Percentiles rank a stretch among this genome's conserved stretches.
Conservation (phyloP, 2,329 filamentous ascomycete species). For the Cytospora piceae region DNA sequence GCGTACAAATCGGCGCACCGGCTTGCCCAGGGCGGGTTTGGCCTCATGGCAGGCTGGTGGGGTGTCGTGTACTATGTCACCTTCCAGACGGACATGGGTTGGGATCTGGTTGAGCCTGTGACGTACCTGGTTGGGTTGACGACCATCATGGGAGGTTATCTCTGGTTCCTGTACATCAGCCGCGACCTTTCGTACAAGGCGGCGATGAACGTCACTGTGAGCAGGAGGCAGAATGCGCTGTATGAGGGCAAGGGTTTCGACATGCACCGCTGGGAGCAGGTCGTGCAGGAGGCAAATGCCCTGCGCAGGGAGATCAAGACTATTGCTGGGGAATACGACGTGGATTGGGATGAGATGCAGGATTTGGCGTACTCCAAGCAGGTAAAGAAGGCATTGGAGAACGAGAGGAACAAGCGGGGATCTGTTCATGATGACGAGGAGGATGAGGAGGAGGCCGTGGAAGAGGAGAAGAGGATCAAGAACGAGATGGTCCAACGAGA, state of each 20-base stretch:
- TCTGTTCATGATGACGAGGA: slow-evolving; percentile 44
- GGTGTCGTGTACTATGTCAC: slow-evolving; percentile 74
- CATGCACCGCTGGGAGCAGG: slow-evolving; percentile 72
- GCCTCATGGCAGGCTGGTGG: slow-evolving; percentile 77
- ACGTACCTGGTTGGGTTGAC: slow-evolving; percentile 88
- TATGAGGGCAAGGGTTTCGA: slow-evolving; percentile 80
- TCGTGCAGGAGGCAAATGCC: slow-evolving; percentile 79
- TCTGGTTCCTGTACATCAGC: slow-evolving; percentile 94
- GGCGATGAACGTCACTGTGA: slow-evolving; percentile 86
- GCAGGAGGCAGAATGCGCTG: slow-evolving; percentile 72
- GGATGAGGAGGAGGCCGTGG: slow-evolving; percentile 45
- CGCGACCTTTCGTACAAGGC: slow-evolving; percentile 85
- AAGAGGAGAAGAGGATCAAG: slow-evolving; percentile 38
- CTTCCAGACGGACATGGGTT: slow-evolving; percentile 76
- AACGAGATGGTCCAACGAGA: slow-evolving; percentile 31
- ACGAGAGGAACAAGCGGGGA: slow-evolving; percentile 50
- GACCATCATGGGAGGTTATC: slow-evolving; percentile 85
- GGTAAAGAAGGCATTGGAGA: slow-evolving; percentile 59
- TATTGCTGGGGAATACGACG: slow-evolving; percentile 85
- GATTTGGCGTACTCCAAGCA: slow-evolving; percentile 68
- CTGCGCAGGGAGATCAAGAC: slow-evolving; percentile 78
- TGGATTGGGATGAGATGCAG: slow-evolving; percentile 80
- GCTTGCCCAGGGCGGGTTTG: slow-evolving; percentile 80
- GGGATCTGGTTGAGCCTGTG: slow-evolving; percentile 89
- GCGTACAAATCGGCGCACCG: slow-evolving; percentile 79